Conservation (phyloP, 164 flowering plant genomes). For the Annona cherimola region DNA sequence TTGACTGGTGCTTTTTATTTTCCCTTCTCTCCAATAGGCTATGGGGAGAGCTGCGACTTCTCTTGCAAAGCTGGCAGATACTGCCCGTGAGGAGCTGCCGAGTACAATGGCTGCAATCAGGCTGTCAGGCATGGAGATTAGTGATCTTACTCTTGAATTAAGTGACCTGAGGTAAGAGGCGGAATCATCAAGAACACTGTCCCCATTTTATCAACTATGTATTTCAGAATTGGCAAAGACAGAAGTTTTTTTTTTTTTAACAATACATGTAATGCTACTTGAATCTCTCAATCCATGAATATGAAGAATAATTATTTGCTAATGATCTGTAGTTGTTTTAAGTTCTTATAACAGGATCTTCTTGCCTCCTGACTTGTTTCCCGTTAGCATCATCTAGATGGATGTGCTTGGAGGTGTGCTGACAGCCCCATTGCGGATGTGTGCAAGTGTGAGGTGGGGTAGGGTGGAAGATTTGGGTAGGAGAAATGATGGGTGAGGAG, state of each 20-base stretch:
- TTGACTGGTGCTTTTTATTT: not conserved
- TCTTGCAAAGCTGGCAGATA: slow-evolving; percentile 82
- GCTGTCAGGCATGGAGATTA: slow-evolving; percentile 91
- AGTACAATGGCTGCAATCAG: slow-evolving; percentile 93
- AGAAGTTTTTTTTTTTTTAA: not conserved
- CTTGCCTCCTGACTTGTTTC: too few species aligned
- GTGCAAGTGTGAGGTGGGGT: too few species aligned
- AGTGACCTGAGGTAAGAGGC: slow-evolving; percentile 74
- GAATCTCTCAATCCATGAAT: not conserved
- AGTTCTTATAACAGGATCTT: too few species aligned
- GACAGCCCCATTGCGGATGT: too few species aligned
- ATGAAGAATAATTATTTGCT: not conserved
- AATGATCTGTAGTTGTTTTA: not conserved
- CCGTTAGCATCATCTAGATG: too few species aligned
- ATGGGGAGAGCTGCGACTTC: slow-evolving; percentile 87
- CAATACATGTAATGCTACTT: not conserved
- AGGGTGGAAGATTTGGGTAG: too few species aligned
- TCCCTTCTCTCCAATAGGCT: slow-evolving; percentile 40
- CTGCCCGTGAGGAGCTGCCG: slow-evolving; percentile 86
- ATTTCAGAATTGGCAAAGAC: not conserved
- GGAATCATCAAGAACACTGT: not conserved
- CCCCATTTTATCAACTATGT: not conserved
- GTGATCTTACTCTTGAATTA: slow-evolving; percentile 87
- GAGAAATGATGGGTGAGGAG: too few species aligned
- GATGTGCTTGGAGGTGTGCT: too few species aligned